Conservation (phyloP, 495 filamentous ascomycete species). For the Trichoderma orchidacearum region DNA sequence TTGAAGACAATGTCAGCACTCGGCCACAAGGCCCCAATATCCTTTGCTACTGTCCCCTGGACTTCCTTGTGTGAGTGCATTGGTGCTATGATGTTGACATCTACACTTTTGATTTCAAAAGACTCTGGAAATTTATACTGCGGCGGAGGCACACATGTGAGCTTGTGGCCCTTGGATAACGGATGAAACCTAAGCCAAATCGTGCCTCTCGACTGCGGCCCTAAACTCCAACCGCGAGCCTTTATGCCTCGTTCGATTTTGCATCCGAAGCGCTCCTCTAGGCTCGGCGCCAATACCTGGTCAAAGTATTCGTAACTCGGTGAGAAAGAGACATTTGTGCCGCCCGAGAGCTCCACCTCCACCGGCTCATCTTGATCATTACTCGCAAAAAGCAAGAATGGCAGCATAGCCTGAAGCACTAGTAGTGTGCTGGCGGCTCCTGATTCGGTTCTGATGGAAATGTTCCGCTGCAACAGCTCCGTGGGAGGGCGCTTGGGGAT, state of each 20-base stretch:
- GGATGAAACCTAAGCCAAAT: conserved; percentile 46
- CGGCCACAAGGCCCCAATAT: conserved; percentile 24
- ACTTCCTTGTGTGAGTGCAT: conserved; percentile 25
- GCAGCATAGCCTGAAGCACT: conserved; percentile 74
- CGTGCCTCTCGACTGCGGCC: conserved; percentile 40
- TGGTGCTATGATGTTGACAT: conserved; percentile 45
- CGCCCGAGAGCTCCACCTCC: conserved; percentile 52
- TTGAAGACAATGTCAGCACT: conserved; percentile 35
- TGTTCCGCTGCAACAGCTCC: conserved; percentile 18
- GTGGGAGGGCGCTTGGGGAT: conserved; percentile 26
- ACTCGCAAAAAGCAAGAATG: conserved; percentile 53
- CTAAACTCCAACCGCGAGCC: conserved; percentile 54
- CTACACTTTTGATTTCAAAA: conserved; percentile 37
- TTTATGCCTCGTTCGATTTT: conserved; percentile 39
- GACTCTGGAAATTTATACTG: background rate
- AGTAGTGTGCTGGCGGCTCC: conserved; percentile 43
- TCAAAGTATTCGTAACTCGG: conserved; percentile 64
- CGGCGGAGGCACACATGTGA: conserved; percentile 25
- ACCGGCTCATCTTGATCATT: conserved; percentile 25
- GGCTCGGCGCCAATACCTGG: conserved; percentile 60
- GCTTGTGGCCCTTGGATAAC: conserved; percentile 21
- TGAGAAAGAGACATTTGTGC: conserved; percentile 62
- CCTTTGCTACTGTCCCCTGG: conserved; percentile 17
- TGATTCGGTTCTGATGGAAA: conserved; percentile 28
- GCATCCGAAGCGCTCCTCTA: conserved; percentile 49